These are phyloP conservation scores for Globisporangium emineosum DNA, from an alignment of 352 stramenopile species.

Conservation along the genomic window DNA sequence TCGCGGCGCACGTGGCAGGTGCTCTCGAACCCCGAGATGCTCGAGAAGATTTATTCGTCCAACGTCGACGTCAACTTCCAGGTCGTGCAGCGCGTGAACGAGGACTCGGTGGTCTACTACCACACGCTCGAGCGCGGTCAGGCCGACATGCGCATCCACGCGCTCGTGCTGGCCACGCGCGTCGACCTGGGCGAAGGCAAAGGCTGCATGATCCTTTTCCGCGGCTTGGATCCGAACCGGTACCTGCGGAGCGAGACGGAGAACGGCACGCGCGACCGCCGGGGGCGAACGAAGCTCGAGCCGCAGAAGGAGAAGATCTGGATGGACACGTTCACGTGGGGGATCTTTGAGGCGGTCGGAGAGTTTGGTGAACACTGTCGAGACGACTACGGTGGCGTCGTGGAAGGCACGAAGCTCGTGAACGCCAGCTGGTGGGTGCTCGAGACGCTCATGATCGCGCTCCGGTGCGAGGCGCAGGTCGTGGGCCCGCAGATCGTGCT, in stretches of 20 bases:
- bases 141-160: conserved; percentile 49
- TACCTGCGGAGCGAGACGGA: conserved; percentile 53
- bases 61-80: conserved; percentile 58
- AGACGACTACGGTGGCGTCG: conserved; percentile 59
- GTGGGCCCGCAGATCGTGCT: conserved; percentile 32
- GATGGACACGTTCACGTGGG: conserved; percentile 74
- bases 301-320: conserved; percentile 53
- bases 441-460: conserved; percentile 65
- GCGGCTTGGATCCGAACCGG: conserved; percentile 47
- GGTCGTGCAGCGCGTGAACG: conserved; percentile 54
- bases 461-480: conserved; percentile 53
- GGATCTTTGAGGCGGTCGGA: conserved; percentile 44
- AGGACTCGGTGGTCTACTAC: conserved; percentile 64
- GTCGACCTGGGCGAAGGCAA: conserved; percentile 38
- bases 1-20: conserved; percentile 43
- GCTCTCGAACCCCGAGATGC: conserved; percentile 38
- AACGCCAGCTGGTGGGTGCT: conserved; percentile 65
- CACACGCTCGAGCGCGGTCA: conserved; percentile 59
- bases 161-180: conserved; percentile 57
- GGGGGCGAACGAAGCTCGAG: conserved; percentile 50
- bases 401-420: conserved; percentile 52
- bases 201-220: conserved; percentile 52
- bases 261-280: conserved; percentile 41
- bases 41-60: conserved; percentile 51
- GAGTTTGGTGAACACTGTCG: conserved; percentile 38